Conservation (phyloP, 2,329 filamentous ascomycete genomes). For the Chrysoporthe cubensis region DNA sequence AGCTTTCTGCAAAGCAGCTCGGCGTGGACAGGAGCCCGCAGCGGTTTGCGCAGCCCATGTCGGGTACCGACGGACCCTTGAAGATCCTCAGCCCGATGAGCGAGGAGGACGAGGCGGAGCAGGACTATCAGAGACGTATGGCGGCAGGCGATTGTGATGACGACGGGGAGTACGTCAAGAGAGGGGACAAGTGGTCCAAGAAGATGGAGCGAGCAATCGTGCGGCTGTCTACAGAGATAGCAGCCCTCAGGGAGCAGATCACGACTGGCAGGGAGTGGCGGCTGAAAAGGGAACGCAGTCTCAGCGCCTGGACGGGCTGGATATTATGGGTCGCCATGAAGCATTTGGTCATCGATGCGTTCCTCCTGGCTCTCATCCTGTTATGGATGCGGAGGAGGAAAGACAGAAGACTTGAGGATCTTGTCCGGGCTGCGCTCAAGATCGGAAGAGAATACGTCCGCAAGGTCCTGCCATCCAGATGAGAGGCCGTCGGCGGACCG, state of each 20-base stretch:
- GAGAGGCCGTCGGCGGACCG: conserved; percentile 34
- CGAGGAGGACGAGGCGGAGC: conserved; percentile 73
- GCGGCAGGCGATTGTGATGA: conserved; percentile 45
- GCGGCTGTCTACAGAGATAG: conserved; percentile 89
- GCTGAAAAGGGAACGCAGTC: conserved; percentile 64
- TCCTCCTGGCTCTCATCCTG: conserved; percentile 67
- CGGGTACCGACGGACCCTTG: conserved; percentile 60
- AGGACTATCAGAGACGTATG: conserved; percentile 53
- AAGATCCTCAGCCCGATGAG: conserved; percentile 84
- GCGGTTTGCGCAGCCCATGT: conserved; percentile 51
- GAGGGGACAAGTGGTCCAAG: conserved; percentile 70
- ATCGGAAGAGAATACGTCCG: conserved; percentile 62
- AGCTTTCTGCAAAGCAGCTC: conserved; percentile 57
- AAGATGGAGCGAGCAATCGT: conserved; percentile 85
- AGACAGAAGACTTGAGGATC: conserved; percentile 72
- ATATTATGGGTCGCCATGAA: conserved; percentile 70
- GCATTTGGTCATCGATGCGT: conserved; percentile 73
- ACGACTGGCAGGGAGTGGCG: conserved; percentile 75
- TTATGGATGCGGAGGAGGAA: conserved; percentile 74
- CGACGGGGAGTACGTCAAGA: conserved; percentile 45
- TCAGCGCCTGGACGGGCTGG: conserved; percentile 74
- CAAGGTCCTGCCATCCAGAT: conserved; percentile 62
- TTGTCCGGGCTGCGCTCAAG: conserved; percentile 67
- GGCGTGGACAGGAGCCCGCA: conserved; percentile 42
- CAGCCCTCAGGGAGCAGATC: conserved; percentile 89